These are phyloP conservation scores for Backusella tuberculispora DNA, from an alignment of 192 early-diverging fungal species.

Conservation along the genomic window DNA sequence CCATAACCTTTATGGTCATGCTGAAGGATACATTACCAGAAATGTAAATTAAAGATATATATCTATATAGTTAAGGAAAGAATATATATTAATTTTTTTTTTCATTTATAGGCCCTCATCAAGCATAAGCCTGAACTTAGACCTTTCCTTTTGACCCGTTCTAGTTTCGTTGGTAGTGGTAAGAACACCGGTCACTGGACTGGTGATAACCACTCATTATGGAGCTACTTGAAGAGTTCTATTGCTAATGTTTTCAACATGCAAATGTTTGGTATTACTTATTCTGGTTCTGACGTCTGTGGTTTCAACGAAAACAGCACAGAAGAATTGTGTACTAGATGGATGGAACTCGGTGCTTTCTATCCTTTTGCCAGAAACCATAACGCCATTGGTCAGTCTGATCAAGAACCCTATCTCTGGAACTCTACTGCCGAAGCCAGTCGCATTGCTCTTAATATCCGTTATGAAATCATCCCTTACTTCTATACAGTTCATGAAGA, in stretches of 20 bases:
- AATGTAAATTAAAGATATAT: slow-evolving; percentile 14
- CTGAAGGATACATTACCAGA: slow-evolving; percentile 28
- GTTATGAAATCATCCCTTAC: slow-evolving; percentile 67
- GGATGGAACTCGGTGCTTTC: slow-evolving; percentile 62
- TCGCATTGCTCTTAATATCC: slow-evolving; percentile 53
- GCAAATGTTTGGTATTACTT: slow-evolving; percentile 73
- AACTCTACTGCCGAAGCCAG: slow-evolving; percentile 55
- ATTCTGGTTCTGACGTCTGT: slow-evolving; percentile 73
- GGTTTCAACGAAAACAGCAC: slow-evolving; percentile 64
- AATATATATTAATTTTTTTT: background rate
- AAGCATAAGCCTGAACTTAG: slow-evolving; percentile 9
- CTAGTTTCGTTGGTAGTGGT: slow-evolving; percentile 69
- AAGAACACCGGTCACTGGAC: slow-evolving; percentile 32
- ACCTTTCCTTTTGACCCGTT: slow-evolving; percentile 66
- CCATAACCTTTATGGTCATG: slow-evolving; percentile 42
- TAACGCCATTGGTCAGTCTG: slow-evolving; percentile 48
- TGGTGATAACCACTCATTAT: slow-evolving; percentile 68
- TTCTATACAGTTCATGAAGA: slow-evolving; percentile 59
- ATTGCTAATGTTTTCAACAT: slow-evolving; percentile 66
- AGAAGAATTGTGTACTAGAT: slow-evolving; percentile 68
- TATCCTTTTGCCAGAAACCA: slow-evolving; percentile 60
- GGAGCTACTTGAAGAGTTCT: slow-evolving; percentile 59
- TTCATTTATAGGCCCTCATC: slow-evolving; percentile 17
- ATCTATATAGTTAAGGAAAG: background rate
- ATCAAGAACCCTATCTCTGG: slow-evolving; percentile 70